Conservation (phyloP, 176 grass and related monocot species). For the Musa acuminata region DNA sequence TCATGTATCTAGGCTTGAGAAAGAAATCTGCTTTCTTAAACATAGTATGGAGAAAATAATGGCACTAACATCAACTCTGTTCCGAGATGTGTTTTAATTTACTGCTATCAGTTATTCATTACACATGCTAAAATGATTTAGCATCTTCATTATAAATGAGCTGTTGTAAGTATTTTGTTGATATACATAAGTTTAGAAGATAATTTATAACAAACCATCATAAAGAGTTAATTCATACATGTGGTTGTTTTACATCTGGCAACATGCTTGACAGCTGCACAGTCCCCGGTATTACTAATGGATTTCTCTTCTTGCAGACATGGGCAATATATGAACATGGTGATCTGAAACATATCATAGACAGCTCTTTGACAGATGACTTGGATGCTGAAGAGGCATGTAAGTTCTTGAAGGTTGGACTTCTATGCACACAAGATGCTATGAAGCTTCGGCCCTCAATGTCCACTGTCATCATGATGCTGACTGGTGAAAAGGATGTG, state of each 20-base stretch:
- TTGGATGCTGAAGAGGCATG: constrained; percentile 49
- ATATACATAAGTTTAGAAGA: background rate
- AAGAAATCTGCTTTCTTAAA: background rate
- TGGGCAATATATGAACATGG: constrained; percentile 52
- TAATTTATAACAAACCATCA: background rate
- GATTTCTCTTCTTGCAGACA: constrained; percentile 43
- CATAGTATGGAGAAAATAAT: background rate
- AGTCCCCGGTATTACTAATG: background rate
- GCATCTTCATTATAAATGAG: too few species aligned
- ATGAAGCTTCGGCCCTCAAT: constrained; percentile 66
- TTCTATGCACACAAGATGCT: constrained; percentile 70
- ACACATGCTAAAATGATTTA: background rate
- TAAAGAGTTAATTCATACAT: background rate
- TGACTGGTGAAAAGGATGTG: constrained; percentile 46
- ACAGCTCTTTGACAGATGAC: constrained; percentile 51
- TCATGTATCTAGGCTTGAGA: too few species aligned
- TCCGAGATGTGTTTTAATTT: background rate
- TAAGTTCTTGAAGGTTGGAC: constrained; percentile 58
- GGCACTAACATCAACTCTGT: background rate
- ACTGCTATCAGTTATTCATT: background rate
- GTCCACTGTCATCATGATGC: constrained; percentile 36
- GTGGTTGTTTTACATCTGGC: background rate
- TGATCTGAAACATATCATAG: constrained; percentile 51
- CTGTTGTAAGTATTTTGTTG: background rate
- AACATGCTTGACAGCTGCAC: background rate